phyloP scores from a whole-genome alignment of 306 rosid genomes.

The Cyclanthera cordifolia region DNA sequence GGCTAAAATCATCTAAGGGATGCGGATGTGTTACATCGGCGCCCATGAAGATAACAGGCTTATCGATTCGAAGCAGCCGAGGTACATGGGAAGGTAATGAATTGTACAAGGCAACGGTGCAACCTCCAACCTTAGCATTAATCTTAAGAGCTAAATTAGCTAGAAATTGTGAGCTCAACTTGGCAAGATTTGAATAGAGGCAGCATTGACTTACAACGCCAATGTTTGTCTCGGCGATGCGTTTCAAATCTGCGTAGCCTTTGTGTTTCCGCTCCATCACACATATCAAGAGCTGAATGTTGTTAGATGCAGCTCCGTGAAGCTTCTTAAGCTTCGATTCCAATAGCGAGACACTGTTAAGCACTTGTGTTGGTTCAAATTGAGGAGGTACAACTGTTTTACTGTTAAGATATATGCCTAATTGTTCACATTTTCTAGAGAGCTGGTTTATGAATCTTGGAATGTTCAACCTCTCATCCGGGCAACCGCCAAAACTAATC shows the following conservation, averaged over 20 bases:
- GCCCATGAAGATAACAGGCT: conserved; percentile 88
- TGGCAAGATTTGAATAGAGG: conserved; percentile 66
- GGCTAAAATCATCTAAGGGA: conserved; percentile 94
- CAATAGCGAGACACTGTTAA: conserved; percentile 60
- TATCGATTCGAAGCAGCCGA: conserved; percentile 42
- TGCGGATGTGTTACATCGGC: conserved; percentile 99
- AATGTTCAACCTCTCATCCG: conserved; percentile 61
- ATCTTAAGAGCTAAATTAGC: conserved; percentile 92
- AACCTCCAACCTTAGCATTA: conserved; percentile 94
- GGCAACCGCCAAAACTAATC: conserved; percentile 76
- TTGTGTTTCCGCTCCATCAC: conserved; percentile 89
- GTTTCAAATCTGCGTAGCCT: conserved; percentile 83
- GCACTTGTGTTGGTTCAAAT: conserved; percentile 71
- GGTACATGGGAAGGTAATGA: conserved; percentile 86
- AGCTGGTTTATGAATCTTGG: conserved; percentile 68
- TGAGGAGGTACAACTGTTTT: conserved; percentile 58
- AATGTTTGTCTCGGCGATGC: conserved; percentile 83
- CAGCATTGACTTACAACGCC: conserved; percentile 91
- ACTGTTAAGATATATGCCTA: conserved; percentile 75
- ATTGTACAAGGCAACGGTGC: conserved; percentile 84
- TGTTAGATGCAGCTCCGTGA: conserved; percentile 54
- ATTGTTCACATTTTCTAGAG: conserved; percentile 67
- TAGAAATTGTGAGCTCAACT: conserved; percentile 71
- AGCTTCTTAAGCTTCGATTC: conserved; percentile 76
- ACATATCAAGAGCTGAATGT: conserved; percentile 80